These are phyloP conservation scores for Xylaria polymorpha DNA, from an alignment of 2,329 filamentous ascomycete species.

Conservation along the genomic window DNA sequence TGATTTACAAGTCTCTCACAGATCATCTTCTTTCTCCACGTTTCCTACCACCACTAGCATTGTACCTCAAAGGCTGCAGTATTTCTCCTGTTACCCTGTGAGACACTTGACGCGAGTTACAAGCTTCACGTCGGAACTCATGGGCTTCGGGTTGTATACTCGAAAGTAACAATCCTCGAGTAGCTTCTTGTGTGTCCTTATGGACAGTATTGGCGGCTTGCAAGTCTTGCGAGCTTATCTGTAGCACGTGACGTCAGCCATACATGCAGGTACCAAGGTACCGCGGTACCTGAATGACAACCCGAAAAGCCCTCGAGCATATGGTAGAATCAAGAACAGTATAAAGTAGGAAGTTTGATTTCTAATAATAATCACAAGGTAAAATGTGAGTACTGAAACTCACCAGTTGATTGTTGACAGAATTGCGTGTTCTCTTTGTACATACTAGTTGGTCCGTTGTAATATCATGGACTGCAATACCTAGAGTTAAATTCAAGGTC, in stretches of 20 bases:
- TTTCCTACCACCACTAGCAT: conserved; percentile 29
- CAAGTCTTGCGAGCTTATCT: background rate
- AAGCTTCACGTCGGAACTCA: conserved; percentile 8
- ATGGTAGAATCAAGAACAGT: background rate
- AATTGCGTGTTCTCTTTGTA: background rate
- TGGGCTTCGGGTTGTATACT: conserved; percentile 12
- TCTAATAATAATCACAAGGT: background rate
- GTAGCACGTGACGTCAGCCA: conserved; percentile 16
- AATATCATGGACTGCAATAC: conserved; percentile 1
- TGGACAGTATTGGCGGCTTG: background rate
- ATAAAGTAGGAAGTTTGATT: background rate
- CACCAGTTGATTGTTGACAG: background rate
- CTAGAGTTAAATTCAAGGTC: background rate
- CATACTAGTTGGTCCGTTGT: background rate
- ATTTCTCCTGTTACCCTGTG: conserved; percentile 35
- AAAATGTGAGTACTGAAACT: background rate
- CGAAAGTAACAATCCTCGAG: conserved; percentile 13
- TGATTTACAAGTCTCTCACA: background rate
- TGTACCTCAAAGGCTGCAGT: conserved; percentile 33
- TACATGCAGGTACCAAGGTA: background rate
- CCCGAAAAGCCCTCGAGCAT: background rate
- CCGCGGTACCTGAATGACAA: background rate
- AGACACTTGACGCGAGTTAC: conserved; percentile 28
- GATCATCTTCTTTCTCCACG: conserved; percentile 1
- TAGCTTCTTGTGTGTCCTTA: background rate